These are phyloP conservation scores for Teunomyces barrocoloradensis DNA, from an alignment of 805 yeast species.

Conservation along the genomic window DNA sequence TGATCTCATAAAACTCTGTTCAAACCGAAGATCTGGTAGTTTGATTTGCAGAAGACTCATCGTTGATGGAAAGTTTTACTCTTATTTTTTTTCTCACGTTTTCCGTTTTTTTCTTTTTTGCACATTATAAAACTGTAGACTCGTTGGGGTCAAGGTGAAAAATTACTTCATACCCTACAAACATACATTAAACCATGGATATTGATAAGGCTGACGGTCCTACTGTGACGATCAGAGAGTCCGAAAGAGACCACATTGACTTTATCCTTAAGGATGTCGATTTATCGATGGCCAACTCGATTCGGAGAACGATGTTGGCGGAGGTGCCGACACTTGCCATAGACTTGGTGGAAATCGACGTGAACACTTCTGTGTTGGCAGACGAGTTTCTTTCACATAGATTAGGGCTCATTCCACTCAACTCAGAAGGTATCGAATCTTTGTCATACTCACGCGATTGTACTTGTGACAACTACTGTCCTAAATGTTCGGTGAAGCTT, in stretches of 20 bases:
- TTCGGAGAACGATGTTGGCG: conserved; percentile 88
- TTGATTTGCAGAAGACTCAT: conserved; percentile 4
- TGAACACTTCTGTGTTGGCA: conserved; percentile 90
- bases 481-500: conserved; percentile 87
- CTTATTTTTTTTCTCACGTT: neutral
- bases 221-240: conserved; percentile 81
- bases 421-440: conserved; percentile 78
- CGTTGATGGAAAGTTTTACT: too few species aligned
- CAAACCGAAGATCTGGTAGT: conserved; percentile 67
- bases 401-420: conserved; percentile 86
- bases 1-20: conserved; percentile 50
- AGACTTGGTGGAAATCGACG: conserved; percentile 91
- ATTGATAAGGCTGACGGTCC: conserved; percentile 52
- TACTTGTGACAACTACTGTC: conserved; percentile 97
- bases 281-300: conserved; percentile 84
- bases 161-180: neutral
- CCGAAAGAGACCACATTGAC: conserved; percentile 85
- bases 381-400: conserved; percentile 96
- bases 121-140: conserved; percentile 1
- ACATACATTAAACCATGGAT: conserved; percentile 18
- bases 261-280: conserved; percentile 86
- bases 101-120: neutral
- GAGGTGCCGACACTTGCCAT: conserved; percentile 97
- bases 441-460: conserved; percentile 91
- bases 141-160: neutral